A percentile compares a stretch with the other conserved stretches of the same genome.
These are phyloP conservation scores for Nicotiana rustica DNA, from an alignment of 305 asterid genomes.

Conservation along the genomic window DNA sequence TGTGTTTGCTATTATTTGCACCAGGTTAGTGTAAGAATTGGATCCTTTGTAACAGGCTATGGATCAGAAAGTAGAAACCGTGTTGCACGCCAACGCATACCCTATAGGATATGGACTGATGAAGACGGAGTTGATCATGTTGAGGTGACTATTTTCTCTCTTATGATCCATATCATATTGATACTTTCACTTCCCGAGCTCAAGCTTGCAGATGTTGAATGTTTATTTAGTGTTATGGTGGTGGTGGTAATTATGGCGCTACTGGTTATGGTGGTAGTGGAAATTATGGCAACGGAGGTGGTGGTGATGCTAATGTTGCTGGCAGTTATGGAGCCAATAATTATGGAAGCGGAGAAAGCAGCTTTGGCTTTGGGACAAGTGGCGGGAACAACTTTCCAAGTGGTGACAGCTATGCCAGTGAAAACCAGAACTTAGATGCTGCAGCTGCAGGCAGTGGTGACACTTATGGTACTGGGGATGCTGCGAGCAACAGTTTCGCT, in stretches of 20 bases:
- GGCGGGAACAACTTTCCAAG: constrained; percentile 38
- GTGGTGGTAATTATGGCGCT: neutral
- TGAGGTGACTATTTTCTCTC: too few species aligned
- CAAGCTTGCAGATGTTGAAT: too few species aligned
- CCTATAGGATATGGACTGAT: too few species aligned
- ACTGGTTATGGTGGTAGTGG: neutral
- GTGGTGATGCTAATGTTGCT: constrained; percentile 15
- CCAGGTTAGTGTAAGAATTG: too few species aligned
- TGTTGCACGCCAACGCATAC: too few species aligned
- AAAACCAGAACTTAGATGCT: constrained; percentile 1
- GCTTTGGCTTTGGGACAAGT: constrained; percentile 45
- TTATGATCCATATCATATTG: too few species aligned
- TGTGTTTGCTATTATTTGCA: too few species aligned
- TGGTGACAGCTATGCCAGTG: constrained; percentile 30
- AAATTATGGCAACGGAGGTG: constrained; percentile 32
- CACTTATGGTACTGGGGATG: constrained; percentile 7
- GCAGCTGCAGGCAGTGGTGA: constrained; percentile 25
- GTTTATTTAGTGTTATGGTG: neutral
- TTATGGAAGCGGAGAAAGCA: constrained; percentile 35
- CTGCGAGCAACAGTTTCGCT: neutral
- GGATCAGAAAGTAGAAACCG: too few species aligned
- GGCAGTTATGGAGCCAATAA: neutral
- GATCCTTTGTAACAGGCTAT: too few species aligned
- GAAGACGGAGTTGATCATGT: too few species aligned
- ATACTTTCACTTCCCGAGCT: too few species aligned